Evolutionary conservation across 352 stramenopile species (phyloP).

Genomic region (Pythium guiyangense): DNA sequence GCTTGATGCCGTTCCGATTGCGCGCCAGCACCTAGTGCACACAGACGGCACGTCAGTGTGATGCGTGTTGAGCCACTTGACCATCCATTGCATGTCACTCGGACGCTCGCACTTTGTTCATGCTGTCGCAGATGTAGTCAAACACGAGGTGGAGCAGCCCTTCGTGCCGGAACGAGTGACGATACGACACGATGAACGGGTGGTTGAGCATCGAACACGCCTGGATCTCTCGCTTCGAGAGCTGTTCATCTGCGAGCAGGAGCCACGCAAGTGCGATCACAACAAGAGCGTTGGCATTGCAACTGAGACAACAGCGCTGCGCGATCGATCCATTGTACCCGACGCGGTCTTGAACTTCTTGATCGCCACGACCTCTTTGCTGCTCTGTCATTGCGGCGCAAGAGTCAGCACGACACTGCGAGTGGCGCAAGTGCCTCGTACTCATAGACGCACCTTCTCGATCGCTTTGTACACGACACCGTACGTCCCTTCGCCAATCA

Average conservation of each 20-base stretch:
- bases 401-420: background rate
- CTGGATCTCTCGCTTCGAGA: constrained; percentile 79
- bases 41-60: background rate
- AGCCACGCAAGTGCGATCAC: no score
- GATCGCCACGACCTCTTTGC: constrained; percentile 63
- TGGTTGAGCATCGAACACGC: constrained; percentile 82
- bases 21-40: constrained; percentile 38
- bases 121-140: constrained; percentile 62
- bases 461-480: constrained; percentile 75
- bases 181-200: constrained; percentile 77
- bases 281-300: no score
- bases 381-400: constrained; percentile 23
- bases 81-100: no score
- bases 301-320: no score
- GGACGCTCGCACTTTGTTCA: constrained; percentile 66
- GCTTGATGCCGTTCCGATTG: constrained; percentile 58
- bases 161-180: constrained; percentile 76
- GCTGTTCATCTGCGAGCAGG: constrained; percentile 47
- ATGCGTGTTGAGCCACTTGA: no score
- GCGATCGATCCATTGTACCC: constrained; percentile 21
- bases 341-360: constrained; percentile 78
- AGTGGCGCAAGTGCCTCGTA: background rate
- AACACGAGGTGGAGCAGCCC: constrained; percentile 76
- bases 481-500: constrained; percentile 83
- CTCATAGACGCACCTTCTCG: constrained; percentile 48